These are phyloP conservation scores for Ganoderma sinense DNA, from an alignment of 1,284 basidiomycete species.

Conservation along the genomic window DNA sequence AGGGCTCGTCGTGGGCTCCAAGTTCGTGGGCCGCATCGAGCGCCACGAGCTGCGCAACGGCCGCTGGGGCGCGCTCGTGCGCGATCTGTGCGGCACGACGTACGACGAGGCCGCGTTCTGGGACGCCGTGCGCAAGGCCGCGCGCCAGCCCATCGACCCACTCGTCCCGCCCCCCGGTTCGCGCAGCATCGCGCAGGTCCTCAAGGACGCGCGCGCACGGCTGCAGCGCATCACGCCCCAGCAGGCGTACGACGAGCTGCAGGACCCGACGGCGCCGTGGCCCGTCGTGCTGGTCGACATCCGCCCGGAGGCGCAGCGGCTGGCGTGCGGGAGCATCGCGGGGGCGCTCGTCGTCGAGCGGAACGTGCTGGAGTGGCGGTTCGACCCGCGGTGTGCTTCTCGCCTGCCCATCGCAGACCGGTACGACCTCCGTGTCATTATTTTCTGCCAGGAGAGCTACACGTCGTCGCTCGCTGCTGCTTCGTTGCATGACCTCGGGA, in stretches of 20 bases:
- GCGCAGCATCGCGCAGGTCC: constrained; percentile 58
- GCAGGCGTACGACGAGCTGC: constrained; percentile 67
- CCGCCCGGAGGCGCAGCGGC: constrained; percentile 64
- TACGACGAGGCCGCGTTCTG: constrained; percentile 70
- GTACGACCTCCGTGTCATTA: constrained; percentile 73
- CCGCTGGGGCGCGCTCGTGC: constrained; percentile 56
- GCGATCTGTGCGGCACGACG: constrained; percentile 56
- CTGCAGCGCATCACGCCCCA: constrained; percentile 67
- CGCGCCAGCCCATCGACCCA: constrained; percentile 64
- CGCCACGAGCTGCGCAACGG: constrained; percentile 33
- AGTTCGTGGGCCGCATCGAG: constrained; percentile 67
- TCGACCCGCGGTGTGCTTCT: constrained; percentile 66
- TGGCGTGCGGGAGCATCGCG: constrained; percentile 60
- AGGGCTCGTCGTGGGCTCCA: constrained; percentile 64
- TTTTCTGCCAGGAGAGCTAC: constrained; percentile 76
- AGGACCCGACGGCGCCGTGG: constrained; percentile 56
- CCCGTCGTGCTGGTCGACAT: constrained; percentile 81
- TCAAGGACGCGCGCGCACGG: constrained; percentile 62
- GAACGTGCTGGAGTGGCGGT: constrained; percentile 76
- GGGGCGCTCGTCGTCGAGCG: constrained; percentile 74
- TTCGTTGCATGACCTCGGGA: constrained; percentile 68
- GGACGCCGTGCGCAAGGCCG: constrained; percentile 70
- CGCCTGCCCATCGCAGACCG: constrained; percentile 69
- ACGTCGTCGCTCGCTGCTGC: constrained; percentile 75
- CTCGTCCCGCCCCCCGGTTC: constrained; percentile 68